Percentiles rank a stretch among this genome's conserved stretches.
These are phyloP conservation scores for Capsella rubella DNA, from an alignment of 441 rosid genomes.

Conservation along the genomic window DNA sequence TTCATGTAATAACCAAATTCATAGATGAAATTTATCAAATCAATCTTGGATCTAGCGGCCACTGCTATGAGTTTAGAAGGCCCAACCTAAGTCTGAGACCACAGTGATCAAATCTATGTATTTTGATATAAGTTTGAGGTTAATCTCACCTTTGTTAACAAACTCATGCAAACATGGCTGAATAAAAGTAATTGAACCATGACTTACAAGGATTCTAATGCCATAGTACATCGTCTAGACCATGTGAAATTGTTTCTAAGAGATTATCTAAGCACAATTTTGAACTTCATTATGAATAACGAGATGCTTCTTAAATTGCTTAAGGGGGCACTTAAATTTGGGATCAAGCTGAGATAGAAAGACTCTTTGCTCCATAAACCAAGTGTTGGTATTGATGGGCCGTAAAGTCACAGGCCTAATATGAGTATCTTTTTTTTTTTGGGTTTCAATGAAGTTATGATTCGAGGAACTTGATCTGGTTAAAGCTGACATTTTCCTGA, in stretches of 20 bases:
- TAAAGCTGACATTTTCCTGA: background rate
- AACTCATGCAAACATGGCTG: background rate
- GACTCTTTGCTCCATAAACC: background rate
- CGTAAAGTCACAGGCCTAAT: conserved; percentile 4
- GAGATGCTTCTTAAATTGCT: background rate
- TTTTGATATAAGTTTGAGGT: background rate
- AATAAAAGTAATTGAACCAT: background rate
- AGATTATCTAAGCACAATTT: background rate
- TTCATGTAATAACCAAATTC: background rate
- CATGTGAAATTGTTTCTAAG: background rate
- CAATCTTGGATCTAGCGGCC: background rate
- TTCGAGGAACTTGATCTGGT: background rate
- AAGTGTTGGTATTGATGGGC: conserved; percentile 17
- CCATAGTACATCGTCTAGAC: background rate
- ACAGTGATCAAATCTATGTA: background rate
- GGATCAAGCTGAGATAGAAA: background rate
- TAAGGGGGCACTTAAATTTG: background rate
- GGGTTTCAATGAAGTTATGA: background rate
- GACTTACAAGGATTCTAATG: background rate
- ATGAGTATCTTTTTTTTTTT: background rate
- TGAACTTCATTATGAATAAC: background rate
- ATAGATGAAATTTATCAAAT: background rate
- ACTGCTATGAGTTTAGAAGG: background rate
- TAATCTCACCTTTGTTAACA: background rate
- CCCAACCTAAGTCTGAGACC: background rate